Conservation (phyloP, 805 yeast species). For the Yarrowia sp. region DNA sequence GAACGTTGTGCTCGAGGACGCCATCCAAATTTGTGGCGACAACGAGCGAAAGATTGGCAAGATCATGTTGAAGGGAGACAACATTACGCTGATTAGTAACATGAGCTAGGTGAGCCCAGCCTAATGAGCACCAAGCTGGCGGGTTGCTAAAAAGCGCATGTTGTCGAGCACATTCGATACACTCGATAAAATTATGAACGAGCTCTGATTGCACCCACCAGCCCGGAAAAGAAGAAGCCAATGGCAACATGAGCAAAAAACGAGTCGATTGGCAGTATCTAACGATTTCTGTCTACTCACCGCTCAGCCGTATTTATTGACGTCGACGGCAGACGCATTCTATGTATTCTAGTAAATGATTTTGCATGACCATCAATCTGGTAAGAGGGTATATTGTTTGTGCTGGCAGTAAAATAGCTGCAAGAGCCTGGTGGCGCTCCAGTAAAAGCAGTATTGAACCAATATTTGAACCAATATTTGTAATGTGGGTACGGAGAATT, state of each 20-base stretch:
- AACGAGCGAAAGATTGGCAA: conserved; percentile 47
- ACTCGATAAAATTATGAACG: background rate
- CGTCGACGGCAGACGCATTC: conserved; percentile 13
- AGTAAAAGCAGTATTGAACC: no score
- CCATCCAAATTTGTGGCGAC: conserved; percentile 57
- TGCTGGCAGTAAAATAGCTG: no score
- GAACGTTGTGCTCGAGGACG: conserved; percentile 70
- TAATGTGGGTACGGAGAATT: no score
- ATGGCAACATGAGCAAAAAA: background rate
- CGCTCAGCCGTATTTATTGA: conserved; percentile 12
- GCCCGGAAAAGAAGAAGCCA: background rate
- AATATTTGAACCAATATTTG: no score
- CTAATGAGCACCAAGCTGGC: background rate
- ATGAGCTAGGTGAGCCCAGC: conserved; percentile 18
- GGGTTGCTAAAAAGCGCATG: background rate
- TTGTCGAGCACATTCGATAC: background rate
- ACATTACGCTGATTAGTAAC: conserved; percentile 67
- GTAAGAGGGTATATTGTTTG: background rate
- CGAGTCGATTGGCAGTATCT: no score
- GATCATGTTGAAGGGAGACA: conserved; percentile 87
- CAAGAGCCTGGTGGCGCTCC: no score
- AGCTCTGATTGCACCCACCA: background rate
- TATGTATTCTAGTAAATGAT: conserved; percentile 18
- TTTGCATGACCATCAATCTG: background rate
- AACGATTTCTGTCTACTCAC: no score